Conservation (phyloP, 208 protist genomes). For the Crithidia acanthocephali region DNA sequence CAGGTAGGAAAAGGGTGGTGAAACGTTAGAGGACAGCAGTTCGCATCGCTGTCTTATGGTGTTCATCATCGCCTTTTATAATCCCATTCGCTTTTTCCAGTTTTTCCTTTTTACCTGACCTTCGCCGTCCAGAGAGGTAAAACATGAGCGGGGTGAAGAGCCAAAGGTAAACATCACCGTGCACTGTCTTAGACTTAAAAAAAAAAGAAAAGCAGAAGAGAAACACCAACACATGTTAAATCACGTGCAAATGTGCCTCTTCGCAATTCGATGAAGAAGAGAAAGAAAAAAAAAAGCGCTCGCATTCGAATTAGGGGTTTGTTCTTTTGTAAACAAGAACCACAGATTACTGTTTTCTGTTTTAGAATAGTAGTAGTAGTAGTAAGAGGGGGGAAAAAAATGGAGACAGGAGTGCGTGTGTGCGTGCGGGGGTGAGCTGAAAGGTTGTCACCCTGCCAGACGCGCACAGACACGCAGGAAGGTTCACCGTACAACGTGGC, state of each 20-base stretch:
- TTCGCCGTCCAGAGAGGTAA: neutral
- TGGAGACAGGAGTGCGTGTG: neutral
- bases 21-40: neutral
- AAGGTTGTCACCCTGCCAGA: neutral
- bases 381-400: neutral
- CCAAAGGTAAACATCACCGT: neutral
- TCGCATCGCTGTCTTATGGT: neutral
- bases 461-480: neutral
- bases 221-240: neutral
- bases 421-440: neutral
- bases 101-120: neutral
- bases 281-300: slow-evolving; percentile 12
- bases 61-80: neutral
- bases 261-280: neutral
- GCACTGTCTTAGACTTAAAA: slow-evolving; percentile 1
- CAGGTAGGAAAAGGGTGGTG: neutral
- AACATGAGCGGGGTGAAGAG: neutral
- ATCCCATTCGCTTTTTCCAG: neutral
- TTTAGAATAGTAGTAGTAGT: neutral
- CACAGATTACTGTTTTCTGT: neutral
- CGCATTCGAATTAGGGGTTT: slow-evolving; percentile 10
- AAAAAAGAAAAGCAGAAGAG: slow-evolving; percentile 1
- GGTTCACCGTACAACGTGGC: neutral
- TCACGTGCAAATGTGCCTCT: neutral
- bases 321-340: neutral